Conservation (phyloP, 805 yeast species). For the Blastobotrys attinorum region DNA sequence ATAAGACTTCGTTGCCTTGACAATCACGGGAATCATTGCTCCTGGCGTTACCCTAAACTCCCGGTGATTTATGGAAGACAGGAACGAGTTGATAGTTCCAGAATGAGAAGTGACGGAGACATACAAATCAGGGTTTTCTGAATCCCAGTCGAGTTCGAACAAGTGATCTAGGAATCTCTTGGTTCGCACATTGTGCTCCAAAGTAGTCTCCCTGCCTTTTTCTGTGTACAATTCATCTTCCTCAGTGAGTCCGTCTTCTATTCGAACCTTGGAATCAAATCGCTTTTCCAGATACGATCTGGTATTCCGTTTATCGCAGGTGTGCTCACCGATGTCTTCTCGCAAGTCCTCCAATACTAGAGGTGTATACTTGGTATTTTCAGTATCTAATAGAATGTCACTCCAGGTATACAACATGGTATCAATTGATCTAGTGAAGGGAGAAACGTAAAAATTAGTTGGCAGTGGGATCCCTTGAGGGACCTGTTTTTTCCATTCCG, state of each 20-base stretch:
- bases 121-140: conserved; percentile 13
- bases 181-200: conserved; percentile 11
- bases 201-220: conserved; percentile 9
- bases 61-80: conserved; percentile 39
- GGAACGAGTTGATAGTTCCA: conserved; percentile 40
- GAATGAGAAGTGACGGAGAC: conserved; percentile 39
- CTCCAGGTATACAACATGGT: conserved; percentile 43
- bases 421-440: conserved; percentile 43
- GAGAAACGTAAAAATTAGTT: conserved; percentile 37
- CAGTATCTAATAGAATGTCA: conserved; percentile 28
- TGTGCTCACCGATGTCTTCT: conserved; percentile 44
- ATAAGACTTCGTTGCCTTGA: conserved; percentile 27
- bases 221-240: conserved; percentile 11
- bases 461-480: conserved; percentile 30
- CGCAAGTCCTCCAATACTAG: conserved; percentile 27
- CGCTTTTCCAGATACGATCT: conserved; percentile 32
- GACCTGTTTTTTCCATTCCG: conserved; percentile 35
- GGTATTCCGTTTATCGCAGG: conserved; percentile 40
- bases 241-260: conserved; percentile 10
- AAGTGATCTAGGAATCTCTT: conserved; percentile 7
- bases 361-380: conserved; percentile 27
- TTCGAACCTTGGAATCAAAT: conserved; percentile 24
- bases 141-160: conserved; percentile 10
- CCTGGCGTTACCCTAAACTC: conserved; percentile 43
- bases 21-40: conserved; percentile 46